Conservation (phyloP, 352 stramenopile genomes). For the Phytophthora boehmeriae region DNA sequence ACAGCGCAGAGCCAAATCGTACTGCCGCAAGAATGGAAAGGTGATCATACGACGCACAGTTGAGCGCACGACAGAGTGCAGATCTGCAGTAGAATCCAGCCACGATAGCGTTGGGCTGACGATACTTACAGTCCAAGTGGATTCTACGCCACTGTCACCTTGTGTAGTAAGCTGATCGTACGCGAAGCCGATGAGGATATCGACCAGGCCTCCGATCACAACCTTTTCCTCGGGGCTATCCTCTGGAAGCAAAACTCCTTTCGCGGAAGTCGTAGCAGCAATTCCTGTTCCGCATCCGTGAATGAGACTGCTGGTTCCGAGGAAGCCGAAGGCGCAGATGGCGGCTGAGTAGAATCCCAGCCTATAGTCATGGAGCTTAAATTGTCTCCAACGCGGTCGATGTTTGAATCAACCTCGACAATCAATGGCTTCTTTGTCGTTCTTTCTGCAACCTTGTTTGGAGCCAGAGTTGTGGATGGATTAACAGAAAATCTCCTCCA, state of each 20-base stretch:
- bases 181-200: slow-evolving; percentile 95
- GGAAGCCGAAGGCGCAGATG: slow-evolving; percentile 3
- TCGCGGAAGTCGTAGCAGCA: slow-evolving; percentile 70
- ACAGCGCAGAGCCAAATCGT: slow-evolving; percentile 80
- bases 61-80: slow-evolving; percentile 67
- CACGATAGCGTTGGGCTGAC: slow-evolving; percentile 95
- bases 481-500: slow-evolving; percentile 75
- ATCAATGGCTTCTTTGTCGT: slow-evolving; percentile 34
- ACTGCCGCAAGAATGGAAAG: slow-evolving; percentile 96
- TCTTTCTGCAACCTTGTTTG: slow-evolving; percentile 10
- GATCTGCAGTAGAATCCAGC: slow-evolving; percentile 85
- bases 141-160: slow-evolving; percentile 96
- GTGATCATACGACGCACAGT: slow-evolving; percentile 92
- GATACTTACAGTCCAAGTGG: slow-evolving; percentile 96
- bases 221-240: slow-evolving; percentile 60
- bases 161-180: slow-evolving; percentile 97
- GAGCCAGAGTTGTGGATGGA: neutral
- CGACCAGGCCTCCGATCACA: slow-evolving; percentile 87
- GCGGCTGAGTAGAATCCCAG: slow-evolving; percentile 3
- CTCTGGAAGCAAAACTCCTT: slow-evolving; percentile 81
- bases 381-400: slow-evolving; percentile 25
- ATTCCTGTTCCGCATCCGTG: slow-evolving; percentile 71
- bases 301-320: slow-evolving; percentile 32
- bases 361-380: slow-evolving; percentile 34
- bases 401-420: slow-evolving; percentile 41